These are phyloP conservation scores for Hydrangea macrophylla DNA, from an alignment of 148 eudicot genomes.

Conservation along the genomic window DNA sequence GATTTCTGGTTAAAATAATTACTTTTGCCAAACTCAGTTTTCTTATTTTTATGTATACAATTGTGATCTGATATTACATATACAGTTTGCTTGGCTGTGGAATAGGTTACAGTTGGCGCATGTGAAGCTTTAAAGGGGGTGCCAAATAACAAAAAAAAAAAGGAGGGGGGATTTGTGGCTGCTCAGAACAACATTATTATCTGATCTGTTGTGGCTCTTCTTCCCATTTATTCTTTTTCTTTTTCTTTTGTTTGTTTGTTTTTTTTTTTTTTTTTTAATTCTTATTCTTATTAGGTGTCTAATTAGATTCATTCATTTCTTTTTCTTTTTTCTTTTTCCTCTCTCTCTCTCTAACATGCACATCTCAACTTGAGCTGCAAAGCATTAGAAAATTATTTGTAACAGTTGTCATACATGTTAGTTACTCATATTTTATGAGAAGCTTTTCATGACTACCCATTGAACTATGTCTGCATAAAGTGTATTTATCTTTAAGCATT, in stretches of 20 bases:
- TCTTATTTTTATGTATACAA: not conserved
- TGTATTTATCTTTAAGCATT: not conserved
- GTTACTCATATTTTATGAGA: not conserved
- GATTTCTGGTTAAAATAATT: too few species aligned
- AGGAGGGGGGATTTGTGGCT: slow-evolving; percentile 24
- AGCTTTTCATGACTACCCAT: not conserved
- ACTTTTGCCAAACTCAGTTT: too few species aligned
- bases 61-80: slow-evolving; percentile 23
- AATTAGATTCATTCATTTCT: slow-evolving; percentile 25
- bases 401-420: slow-evolving; percentile 3
- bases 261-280: slow-evolving; percentile 12
- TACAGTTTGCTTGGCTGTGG: slow-evolving; percentile 75
- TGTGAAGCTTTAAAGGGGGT: slow-evolving; percentile 11
- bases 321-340: too few species aligned
- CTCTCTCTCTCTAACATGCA: slow-evolving; percentile 30
- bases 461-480: not conserved
- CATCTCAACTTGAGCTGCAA: slow-evolving; percentile 17
- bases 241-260: slow-evolving; percentile 6
- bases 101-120: slow-evolving; percentile 46
- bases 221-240: too few species aligned
- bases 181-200: slow-evolving; percentile 47
- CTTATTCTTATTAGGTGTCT: slow-evolving; percentile 22
- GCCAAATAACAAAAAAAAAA: slow-evolving; percentile 14
- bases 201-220: slow-evolving; percentile 35
- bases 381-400: slow-evolving; percentile 19